phyloP scores from a whole-genome alignment of 192 early-diverging fungal species.

The Backusella westeae region DNA sequence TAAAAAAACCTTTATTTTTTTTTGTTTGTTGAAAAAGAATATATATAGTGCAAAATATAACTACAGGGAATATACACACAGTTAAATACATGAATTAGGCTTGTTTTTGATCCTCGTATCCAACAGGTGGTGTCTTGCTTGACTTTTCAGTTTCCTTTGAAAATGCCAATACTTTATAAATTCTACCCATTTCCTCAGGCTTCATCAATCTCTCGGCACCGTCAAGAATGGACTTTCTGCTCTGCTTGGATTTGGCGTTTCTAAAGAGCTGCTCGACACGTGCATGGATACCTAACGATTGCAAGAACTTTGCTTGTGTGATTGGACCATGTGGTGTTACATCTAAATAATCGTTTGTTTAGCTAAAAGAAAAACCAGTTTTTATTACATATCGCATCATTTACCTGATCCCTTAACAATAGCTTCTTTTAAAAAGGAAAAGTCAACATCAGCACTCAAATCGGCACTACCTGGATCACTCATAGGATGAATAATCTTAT shows the following conservation, averaged over 20 bases:
- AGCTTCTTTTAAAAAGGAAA: constrained; percentile 66
- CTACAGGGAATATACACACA: not conserved
- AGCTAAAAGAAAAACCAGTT: not conserved
- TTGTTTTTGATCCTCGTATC: not conserved
- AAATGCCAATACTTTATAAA: constrained; percentile 78
- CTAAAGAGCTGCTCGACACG: constrained; percentile 69
- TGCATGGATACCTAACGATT: constrained; percentile 78
- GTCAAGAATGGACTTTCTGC: constrained; percentile 62
- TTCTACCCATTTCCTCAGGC: constrained; percentile 77
- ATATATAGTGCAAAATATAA: too few species aligned
- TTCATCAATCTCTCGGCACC: constrained; percentile 77
- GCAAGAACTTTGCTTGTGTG: constrained; percentile 75
- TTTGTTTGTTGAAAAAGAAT: too few species aligned
- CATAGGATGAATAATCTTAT: constrained; percentile 79
- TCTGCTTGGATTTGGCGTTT: constrained; percentile 42
- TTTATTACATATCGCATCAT: not conserved
- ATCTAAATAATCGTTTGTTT: not conserved
- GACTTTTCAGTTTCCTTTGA: constrained; percentile 12
- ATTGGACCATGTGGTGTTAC: constrained; percentile 67
- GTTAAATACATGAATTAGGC: not conserved
- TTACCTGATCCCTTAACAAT: constrained; percentile 32
- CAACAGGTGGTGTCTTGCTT: not conserved
- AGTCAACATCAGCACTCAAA: constrained; percentile 93
- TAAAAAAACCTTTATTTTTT: too few species aligned
- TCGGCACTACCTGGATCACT: constrained; percentile 81